Conservation (phyloP, 202 grass and related monocot genomes). For the Carex sylvatica region DNA sequence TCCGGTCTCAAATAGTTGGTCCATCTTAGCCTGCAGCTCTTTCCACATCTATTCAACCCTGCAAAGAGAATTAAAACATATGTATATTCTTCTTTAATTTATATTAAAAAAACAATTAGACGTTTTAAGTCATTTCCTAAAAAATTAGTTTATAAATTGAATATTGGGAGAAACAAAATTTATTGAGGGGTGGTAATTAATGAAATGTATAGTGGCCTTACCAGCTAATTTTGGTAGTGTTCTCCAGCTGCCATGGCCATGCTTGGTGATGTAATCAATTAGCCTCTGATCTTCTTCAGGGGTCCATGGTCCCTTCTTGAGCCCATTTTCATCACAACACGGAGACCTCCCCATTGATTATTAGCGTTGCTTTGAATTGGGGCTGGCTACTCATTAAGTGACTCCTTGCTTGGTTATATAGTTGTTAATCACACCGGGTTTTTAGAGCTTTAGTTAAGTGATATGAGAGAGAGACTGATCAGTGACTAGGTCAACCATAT, state of each 20-base stretch:
- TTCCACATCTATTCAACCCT: slow-evolving; percentile 88
- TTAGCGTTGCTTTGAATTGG: not conserved
- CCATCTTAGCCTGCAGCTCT: slow-evolving; percentile 90
- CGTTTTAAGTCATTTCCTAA: not conserved
- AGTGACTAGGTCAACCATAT: slow-evolving; percentile 30
- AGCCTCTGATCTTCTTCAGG: slow-evolving; percentile 85
- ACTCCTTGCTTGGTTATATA: slow-evolving; percentile 36
- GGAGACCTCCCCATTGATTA: slow-evolving; percentile 73
- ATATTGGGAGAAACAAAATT: not conserved
- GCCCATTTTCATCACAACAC: slow-evolving; percentile 58
- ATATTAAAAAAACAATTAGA: not conserved
- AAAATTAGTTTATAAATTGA: not conserved
- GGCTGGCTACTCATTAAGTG: slow-evolving; percentile 12
- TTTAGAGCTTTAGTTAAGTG: slow-evolving; percentile 25
- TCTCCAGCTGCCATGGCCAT: slow-evolving; percentile 93
- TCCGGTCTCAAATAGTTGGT: slow-evolving; percentile 87
- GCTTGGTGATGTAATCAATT: slow-evolving; percentile 61
- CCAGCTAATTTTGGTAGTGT: slow-evolving; percentile 76
- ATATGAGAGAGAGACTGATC: slow-evolving; percentile 28
- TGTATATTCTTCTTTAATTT: not conserved
- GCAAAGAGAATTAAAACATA: not conserved
- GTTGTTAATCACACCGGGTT: slow-evolving; percentile 25
- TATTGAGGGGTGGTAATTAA: not conserved
- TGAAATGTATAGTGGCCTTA: slow-evolving; percentile 3
- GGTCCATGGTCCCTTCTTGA: slow-evolving; percentile 95